Percentiles rank a stretch among this genome's conserved stretches.
Evolutionary conservation across 2,329 filamentous ascomycete genomes (phyloP).

Genomic region (Colletotrichum sp.): DNA sequence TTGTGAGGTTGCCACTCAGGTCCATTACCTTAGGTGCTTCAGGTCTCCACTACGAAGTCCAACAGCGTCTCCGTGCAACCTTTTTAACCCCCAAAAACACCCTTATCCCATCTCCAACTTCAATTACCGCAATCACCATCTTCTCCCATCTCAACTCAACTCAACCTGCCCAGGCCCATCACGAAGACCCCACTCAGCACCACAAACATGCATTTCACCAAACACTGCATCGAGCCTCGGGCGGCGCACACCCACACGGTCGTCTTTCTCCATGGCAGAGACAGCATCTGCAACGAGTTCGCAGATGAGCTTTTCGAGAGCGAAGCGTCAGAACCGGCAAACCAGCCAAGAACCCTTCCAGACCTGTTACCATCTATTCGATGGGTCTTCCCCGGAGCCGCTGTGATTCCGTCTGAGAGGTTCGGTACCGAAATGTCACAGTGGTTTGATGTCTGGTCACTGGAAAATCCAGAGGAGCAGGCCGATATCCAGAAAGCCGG

Average conservation of each 20-base stretch:
- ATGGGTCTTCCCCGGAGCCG: slow-evolving; percentile 34
- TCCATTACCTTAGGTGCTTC: not conserved
- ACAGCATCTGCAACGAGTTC: slow-evolving; percentile 43
- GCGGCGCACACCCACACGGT: slow-evolving; percentile 48
- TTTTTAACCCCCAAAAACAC: not conserved
- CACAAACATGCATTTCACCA: not conserved
- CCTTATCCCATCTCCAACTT: not conserved
- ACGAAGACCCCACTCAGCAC: not conserved
- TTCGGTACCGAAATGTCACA: slow-evolving; percentile 28
- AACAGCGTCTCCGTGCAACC: not conserved
- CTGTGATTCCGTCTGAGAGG: slow-evolving; percentile 19
- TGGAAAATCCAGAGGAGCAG: slow-evolving; percentile 16
- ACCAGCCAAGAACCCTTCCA: slow-evolving; percentile 24
- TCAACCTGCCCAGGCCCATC: not conserved
- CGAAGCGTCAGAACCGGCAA: slow-evolving; percentile 27
- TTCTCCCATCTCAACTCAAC: not conserved
- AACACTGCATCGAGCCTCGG: not conserved
- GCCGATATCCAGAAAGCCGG: slow-evolving; percentile 26
- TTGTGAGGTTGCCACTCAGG: not conserved
- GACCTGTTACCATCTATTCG: slow-evolving; percentile 27
- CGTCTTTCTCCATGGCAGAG: slow-evolving; percentile 51
- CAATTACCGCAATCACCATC: not conserved
- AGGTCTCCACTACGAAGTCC: not conserved
- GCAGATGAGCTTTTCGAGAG: slow-evolving; percentile 44
- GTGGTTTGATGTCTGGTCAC: slow-evolving; percentile 34